Evolutionary conservation across 768 basidiomycete species (phyloP), one percentile per base, ranked within the genome.

Genomic region (Cubamyces sp.): DNA sequence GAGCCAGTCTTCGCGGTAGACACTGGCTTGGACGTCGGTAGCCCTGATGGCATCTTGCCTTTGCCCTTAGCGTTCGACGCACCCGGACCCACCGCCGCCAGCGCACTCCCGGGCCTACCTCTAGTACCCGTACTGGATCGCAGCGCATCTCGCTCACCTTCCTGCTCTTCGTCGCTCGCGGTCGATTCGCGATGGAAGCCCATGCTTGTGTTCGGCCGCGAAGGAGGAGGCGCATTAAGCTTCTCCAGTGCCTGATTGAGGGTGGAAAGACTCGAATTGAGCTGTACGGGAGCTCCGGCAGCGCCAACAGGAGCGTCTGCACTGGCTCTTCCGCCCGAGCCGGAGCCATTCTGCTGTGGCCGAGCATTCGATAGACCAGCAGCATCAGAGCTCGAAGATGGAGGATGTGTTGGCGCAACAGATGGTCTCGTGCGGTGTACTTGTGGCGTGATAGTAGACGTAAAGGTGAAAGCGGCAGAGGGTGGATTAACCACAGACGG

Each of bases 211-310:
- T 82, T 88, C 1, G 90, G 88, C 43, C 88, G 73, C 23, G 78
- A 79, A 3, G 88, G 90, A 2, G 86, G 81, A 0, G 86, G 88
- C 71, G 83, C 82, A 26, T 80, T 79, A n/a, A 92, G 78, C 68
- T 86, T 88, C 69, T 91, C 86, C 26, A 92, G 74, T 3, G 90
- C 90, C 63, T 79, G 81, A 9, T 87, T 84, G 15, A 92, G 76
- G 5, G 81, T 88, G 5, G 84, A 84, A n/a, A 92, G 72, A n/a
- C 65, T 58, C n/a, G 70, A 67, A 43, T 57, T 63, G 54, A 65
- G 60, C 43, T 42, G 43, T 5, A 52, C 19, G 7, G 30, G 54
- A 16, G 23, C 41, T 28, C 9, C 41, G 18, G 21, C 11, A 14
- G 41, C 2, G 25, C 14, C 40, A 19, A 26, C 42, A 25, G 23